phyloP scores from a whole-genome alignment of 352 stramenopile species.

The Pythium phragmiticola region DNA sequence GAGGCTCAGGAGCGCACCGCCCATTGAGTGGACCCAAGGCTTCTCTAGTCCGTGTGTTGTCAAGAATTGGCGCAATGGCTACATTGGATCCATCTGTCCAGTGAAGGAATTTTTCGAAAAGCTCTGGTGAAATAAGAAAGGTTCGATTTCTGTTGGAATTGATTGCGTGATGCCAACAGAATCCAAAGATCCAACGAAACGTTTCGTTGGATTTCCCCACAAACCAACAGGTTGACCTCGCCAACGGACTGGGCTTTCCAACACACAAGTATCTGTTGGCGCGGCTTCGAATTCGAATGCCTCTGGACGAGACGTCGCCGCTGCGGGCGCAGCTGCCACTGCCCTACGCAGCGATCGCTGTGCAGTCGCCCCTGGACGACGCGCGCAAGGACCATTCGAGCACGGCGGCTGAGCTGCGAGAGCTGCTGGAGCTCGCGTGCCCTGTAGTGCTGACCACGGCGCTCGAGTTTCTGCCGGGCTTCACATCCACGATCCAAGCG shows the following conservation, averaged over 20 bases:
- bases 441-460: constrained; percentile 46
- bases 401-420: constrained; percentile 30
- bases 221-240: background rate
- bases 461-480: constrained; percentile 50
- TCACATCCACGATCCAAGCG: constrained; percentile 64
- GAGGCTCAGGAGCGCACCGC: constrained; percentile 44
- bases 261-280: background rate
- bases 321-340: constrained; percentile 9
- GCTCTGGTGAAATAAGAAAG: background rate
- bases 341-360: background rate
- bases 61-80: background rate
- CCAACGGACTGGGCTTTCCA: background rate
- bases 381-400: constrained; percentile 19
- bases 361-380: background rate
- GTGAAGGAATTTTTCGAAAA: background rate
- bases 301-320: constrained; percentile 10
- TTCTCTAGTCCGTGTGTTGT: constrained; percentile 4
- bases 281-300: constrained; percentile 16
- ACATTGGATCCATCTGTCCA: background rate
- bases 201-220: background rate
- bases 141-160: background rate
- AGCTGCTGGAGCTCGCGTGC: constrained; percentile 45
- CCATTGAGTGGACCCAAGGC: constrained; percentile 22
- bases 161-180: background rate
- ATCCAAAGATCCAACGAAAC: background rate